Evolutionary conservation across 2,329 filamentous ascomycete species (phyloP).

Genomic region (Bisporella sp.): DNA sequence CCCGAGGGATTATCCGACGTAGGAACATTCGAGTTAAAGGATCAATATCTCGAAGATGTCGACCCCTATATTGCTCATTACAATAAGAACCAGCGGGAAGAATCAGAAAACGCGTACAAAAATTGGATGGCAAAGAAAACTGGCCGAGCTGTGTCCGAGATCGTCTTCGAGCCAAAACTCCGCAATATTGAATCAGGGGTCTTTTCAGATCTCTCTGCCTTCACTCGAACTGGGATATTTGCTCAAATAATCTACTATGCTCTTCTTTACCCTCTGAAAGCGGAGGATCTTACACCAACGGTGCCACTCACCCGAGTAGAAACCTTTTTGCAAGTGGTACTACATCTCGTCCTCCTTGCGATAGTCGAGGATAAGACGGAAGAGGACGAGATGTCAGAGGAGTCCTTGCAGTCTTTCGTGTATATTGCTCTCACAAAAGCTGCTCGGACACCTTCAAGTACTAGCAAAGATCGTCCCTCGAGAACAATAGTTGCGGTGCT

Average conservation of each 20-base stretch:
- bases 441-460: conserved; percentile 34
- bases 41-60: conserved; percentile 77
- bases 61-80: conserved; percentile 97
- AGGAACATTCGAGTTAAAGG: conserved; percentile 88
- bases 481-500: conserved; percentile 60
- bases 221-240: conserved; percentile 81
- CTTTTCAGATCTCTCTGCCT: conserved; percentile 69
- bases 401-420: conserved; percentile 60
- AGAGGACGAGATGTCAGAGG: conserved; percentile 42
- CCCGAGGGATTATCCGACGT: conserved; percentile 90
- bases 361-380: conserved; percentile 71
- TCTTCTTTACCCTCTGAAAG: conserved; percentile 71
- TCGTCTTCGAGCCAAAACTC: conserved; percentile 86
- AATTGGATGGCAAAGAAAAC: conserved; percentile 82
- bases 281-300: conserved; percentile 59
- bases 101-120: conserved; percentile 84
- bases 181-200: conserved; percentile 68
- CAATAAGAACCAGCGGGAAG: conserved; percentile 93
- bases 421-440: conserved; percentile 59
- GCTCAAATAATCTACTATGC: conserved; percentile 86
- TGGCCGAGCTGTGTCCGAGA: conserved; percentile 70
- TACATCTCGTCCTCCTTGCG: conserved; percentile 82
- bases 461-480: conserved; percentile 50
- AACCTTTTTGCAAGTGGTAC: conserved; percentile 82
- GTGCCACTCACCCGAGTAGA: conserved; percentile 81